Percentiles rank a stretch among this genome's conserved stretches.
These are phyloP conservation scores for Debaryomyces coudertii DNA, from an alignment of 1,139 yeast genomes.

Conservation along the genomic window DNA sequence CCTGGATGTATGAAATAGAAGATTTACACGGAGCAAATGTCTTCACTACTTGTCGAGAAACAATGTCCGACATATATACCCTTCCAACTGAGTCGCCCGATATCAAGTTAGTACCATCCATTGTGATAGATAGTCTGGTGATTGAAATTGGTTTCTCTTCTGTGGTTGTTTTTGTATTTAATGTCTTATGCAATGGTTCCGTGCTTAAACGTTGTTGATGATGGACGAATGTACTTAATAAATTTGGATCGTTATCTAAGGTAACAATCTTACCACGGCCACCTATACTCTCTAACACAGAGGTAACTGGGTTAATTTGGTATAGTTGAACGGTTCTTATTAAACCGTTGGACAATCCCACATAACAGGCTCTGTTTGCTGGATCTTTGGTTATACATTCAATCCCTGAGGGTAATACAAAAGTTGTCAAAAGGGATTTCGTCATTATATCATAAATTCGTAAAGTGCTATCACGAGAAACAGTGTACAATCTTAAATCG, in stretches of 20 bases:
- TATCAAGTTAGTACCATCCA: conserved; percentile 75
- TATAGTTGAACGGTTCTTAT: conserved; percentile 64
- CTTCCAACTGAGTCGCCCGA: conserved; percentile 78
- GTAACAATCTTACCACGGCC: conserved; percentile 59
- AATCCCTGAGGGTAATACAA: conserved; percentile 64
- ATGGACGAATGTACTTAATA: conserved; percentile 58
- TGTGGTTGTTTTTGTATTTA: conserved; percentile 10
- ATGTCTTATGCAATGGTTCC: conserved; percentile 14
- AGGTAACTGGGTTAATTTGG: conserved; percentile 43
- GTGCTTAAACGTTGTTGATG: conserved; percentile 42
- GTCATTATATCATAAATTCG: conserved; percentile 60
- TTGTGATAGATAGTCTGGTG: conserved; percentile 59
- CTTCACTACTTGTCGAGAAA: conserved; percentile 75
- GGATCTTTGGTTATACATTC: conserved; percentile 74
- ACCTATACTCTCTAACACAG: conserved; percentile 56
- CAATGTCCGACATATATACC: conserved; percentile 69
- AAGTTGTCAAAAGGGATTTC: conserved; percentile 61
- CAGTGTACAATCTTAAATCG: conserved; percentile 70
- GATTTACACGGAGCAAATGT: conserved; percentile 59
- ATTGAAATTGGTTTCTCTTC: conserved; percentile 28
- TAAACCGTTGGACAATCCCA: conserved; percentile 67
- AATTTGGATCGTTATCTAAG: conserved; percentile 51
- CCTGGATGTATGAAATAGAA: conserved; percentile 33
- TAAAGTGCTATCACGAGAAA: conserved; percentile 76
- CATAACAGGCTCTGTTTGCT: conserved; percentile 73